Base-by-base conservation (phyloP, 2,329 filamentous ascomycete genomes). In the Aspergillus sp. region DNA sequence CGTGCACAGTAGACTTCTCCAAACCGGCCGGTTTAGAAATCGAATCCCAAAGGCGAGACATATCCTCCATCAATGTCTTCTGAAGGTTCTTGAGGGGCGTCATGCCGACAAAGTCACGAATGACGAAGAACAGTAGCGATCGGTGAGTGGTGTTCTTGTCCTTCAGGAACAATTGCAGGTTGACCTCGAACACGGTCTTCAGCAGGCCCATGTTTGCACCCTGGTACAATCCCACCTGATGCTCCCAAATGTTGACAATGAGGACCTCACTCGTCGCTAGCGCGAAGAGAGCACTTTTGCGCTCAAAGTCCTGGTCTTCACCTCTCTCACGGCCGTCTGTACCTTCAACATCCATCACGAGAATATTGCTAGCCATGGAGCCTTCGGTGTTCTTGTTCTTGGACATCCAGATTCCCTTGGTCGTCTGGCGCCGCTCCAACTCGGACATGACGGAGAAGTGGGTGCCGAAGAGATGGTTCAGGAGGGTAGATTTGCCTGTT, bases 381-480 rank as follows among this genome's bases (percentile, higher is more conserved):
- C 52, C 64, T 58, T 52, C 76, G 71, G 59, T 76, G 73, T 61
- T 81, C 80, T 95, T 96, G 76, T 97, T 97, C 79, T 96, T 95
- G 59, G 92, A 95, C 87, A 99, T 88, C 94, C 94, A 99, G 70
- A 99, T 99, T 68, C 94, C 94, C 79, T 97, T 99, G 42, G 94
- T 99, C 0, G 94, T 99, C 80, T 99, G 94, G 56, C 91, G 86
- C 59, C 94, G 85, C 73, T 96, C 91, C 57, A 85, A 82, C 80
- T 99, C 94, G 64, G 90, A 90, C 94, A 99, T 99, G 69, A 99
- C 93, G 62, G 90, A 93, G 77, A 99, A 99, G 52, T 92, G 82
- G 61, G 94, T 99, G 58, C 90, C 90, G 71, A 99, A 99, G 52
- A 99, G 85, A 74, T 93, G 82, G 78, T 99, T 99, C 59, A 99